Evolutionary conservation across 2,329 filamentous ascomycete species (phyloP).

Genomic region (Calonectria pseudoreteaudii): DNA sequence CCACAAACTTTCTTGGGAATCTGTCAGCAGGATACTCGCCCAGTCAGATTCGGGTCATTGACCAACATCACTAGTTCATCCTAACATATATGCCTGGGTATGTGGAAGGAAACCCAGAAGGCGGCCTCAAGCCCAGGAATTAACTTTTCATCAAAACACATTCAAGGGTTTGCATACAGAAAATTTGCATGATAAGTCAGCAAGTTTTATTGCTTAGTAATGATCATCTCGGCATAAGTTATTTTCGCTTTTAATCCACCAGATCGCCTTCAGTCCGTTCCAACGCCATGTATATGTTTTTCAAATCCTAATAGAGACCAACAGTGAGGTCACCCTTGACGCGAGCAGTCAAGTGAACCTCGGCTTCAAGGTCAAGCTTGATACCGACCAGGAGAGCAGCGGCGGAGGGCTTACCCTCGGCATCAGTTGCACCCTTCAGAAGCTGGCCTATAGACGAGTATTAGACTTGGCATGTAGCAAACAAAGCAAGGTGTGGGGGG

Average conservation of each 20-base stretch:
- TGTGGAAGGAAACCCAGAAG: no score
- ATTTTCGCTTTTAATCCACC: neutral
- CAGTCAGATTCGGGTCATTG: no score
- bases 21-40: no score
- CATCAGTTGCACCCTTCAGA: neutral
- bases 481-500: no score
- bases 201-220: neutral
- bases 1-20: no score
- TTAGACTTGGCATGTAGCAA: neutral
- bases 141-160: no score
- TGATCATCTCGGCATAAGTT: neutral
- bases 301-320: neutral
- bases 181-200: neutral
- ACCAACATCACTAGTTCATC: no score
- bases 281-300: neutral
- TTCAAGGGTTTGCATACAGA: no score
- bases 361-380: neutral
- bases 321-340: neutral
- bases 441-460: neutral
- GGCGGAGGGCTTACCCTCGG: no score
- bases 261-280: neutral
- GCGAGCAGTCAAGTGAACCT: constrained; percentile 1
- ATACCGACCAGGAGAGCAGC: neutral
- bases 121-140: no score
- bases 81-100: no score